Evolutionary conservation across 2,329 filamentous ascomycete genomes (phyloP).

Genomic region (Byssothecium circinans): DNA sequence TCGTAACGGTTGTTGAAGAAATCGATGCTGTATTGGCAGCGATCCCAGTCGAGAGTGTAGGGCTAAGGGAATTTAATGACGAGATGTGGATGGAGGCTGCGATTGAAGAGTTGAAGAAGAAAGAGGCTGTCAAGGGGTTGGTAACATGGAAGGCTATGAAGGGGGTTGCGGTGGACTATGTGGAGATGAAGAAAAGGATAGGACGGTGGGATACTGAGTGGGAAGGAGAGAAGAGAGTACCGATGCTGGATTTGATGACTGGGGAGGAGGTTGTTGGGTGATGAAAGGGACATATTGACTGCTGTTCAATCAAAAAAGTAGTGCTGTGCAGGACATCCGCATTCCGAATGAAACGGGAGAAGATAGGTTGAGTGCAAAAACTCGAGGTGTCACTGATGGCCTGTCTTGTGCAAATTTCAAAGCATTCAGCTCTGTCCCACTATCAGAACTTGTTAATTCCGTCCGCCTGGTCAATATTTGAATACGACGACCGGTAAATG

Average conservation of each 20-base stretch:
- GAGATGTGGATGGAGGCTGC: constrained; percentile 4
- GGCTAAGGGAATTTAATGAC: constrained; percentile 1
- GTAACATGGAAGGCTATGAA: constrained; percentile 2
- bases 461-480: too few species aligned
- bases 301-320: too few species aligned
- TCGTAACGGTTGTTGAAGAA: neutral
- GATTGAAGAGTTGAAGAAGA: neutral
- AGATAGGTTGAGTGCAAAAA: too few species aligned
- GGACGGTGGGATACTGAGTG: constrained; percentile 1
- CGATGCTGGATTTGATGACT: constrained; percentile 5
- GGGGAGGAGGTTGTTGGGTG: constrained; percentile 3
- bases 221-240: constrained; percentile 4
- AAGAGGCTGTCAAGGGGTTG: neutral
- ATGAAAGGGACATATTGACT: neutral
- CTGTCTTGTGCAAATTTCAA: too few species aligned
- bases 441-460: too few species aligned
- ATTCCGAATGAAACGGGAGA: too few species aligned
- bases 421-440: too few species aligned
- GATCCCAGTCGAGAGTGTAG: constrained; percentile 2
- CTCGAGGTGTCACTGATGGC: too few species aligned
- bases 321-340: too few species aligned
- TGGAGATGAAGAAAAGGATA: constrained; percentile 3
- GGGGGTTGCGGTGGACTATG: constrained; percentile 1
- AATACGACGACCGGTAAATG: too few species aligned
- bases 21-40: constrained; percentile 1